These are phyloP conservation scores for Pinus tabuliformis DNA, from an alignment of 75 land plant genomes.

Conservation along the genomic window DNA sequence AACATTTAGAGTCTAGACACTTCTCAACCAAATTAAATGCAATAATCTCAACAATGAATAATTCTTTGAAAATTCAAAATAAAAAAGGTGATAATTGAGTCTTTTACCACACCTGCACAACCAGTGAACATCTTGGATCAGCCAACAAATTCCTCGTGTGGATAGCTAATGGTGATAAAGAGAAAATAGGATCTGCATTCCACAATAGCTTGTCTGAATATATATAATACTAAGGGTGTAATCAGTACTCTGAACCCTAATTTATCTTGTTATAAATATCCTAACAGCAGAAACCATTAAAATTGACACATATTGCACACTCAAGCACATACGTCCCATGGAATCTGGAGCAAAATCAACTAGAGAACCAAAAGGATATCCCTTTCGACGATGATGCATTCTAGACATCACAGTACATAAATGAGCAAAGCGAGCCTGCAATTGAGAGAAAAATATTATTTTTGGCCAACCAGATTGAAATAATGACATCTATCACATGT, in stretches of 20 bases:
- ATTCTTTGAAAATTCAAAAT: not conserved
- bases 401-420: constrained; percentile 94
- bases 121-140: constrained; percentile 95
- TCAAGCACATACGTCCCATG: constrained; percentile 80
- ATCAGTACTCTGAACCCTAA: constrained; percentile 8
- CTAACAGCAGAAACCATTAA: not conserved
- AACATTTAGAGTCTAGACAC: not conserved
- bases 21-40: not conserved
- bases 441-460: not conserved
- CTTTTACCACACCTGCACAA: constrained; percentile 71
- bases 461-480: not conserved
- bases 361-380: constrained; percentile 93
- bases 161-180: constrained; percentile 95
- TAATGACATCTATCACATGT: not conserved
- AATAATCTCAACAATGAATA: not conserved
- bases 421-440: constrained; percentile 97
- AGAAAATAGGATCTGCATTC: constrained; percentile 91
- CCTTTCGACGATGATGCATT: constrained; percentile 94
- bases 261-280: not conserved
- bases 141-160: constrained; percentile 94
- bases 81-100: not conserved
- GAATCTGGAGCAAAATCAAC: constrained; percentile 98
- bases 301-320: not conserved
- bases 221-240: not conserved
- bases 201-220: not conserved